phyloP scores from a whole-genome alignment of 306 rosid genomes.

The Casuarina cunninghamiana region DNA sequence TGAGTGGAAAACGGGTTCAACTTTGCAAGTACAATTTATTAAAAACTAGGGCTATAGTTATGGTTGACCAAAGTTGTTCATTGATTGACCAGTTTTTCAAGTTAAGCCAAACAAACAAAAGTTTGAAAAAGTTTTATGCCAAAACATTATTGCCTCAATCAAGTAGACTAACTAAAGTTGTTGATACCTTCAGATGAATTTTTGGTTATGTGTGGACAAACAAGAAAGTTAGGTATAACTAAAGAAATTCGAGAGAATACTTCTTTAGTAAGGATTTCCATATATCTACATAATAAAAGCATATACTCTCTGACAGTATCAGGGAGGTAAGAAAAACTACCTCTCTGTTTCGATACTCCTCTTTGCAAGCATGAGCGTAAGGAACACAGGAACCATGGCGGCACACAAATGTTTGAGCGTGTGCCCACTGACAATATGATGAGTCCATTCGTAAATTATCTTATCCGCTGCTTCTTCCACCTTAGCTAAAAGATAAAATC shows the following conservation, averaged over 20 bases:
- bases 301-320: background rate
- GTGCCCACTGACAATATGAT: constrained; percentile 88
- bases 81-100: no score
- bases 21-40: no score
- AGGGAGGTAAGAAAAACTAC: constrained; percentile 28
- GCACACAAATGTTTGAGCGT: constrained; percentile 88
- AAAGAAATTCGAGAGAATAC: background rate
- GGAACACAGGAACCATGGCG: constrained; percentile 79
- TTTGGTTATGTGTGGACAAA: background rate
- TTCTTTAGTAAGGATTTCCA: constrained; percentile 1
- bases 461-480: constrained; percentile 83
- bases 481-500: constrained; percentile 77
- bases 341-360: constrained; percentile 65
- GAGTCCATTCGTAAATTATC: constrained; percentile 56
- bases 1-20: no score
- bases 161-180: background rate
- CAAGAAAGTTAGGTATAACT: background rate
- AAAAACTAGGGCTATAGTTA: no score
- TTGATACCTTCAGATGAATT: background rate
- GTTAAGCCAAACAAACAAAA: no score
- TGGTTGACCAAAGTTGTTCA: no score
- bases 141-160: background rate
- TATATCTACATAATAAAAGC: background rate
- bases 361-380: constrained; percentile 92
- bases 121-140: no score